Evolutionary conservation across 495 filamentous ascomycete genomes (phyloP), one percentile per base, ranked within the genome.

Genomic region (Apiosordaria backusii): DNA sequence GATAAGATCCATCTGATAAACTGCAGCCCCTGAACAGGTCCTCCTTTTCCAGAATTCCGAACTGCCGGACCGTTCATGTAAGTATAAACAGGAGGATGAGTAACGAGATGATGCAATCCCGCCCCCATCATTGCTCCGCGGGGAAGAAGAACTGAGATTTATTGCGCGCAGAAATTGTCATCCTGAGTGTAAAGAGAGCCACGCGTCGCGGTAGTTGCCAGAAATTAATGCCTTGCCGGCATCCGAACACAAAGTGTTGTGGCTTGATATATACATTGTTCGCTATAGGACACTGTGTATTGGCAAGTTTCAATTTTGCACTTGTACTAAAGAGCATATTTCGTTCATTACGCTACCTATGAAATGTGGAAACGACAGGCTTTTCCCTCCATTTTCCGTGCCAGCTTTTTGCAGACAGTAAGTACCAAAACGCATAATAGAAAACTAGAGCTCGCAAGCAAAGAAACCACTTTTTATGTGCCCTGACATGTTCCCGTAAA

Each of bases 1-100:
- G 52, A 55, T 55, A 55, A 55, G 52, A 55, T 55, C 9, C 5
- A 55, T 55, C 52, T 55, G 52, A 55, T 55, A 55, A 53, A 53
- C 4, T 3, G 16, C 13, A 53, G 4, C 50, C 15, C 19, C 50
- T 53, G 50, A 53, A 4, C 16, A 4, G 16, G 27, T 7, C 27
- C 27, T 7, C 27, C 19, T 53, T 21, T 53, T 53, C 50, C 50
- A 16, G 4, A 53, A 16, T 4, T 53, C 19, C 16, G 9, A 55
- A 55, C 52, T 55, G 52, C 52, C 52, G 52, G 52, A 23, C 52
- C 52, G 52, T 55, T 55, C n/a, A 55, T 23, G 52, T 45, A 45
- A 45, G 35, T 45, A 7, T 45, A 45, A 45, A 45, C 35, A 45
- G 16, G 9, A 45, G 35, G 35, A 9, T 45, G 35, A 45, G 35